Evolutionary conservation across 2,329 filamentous ascomycete species (phyloP).

Genomic region (Colletotrichum sojae): DNA sequence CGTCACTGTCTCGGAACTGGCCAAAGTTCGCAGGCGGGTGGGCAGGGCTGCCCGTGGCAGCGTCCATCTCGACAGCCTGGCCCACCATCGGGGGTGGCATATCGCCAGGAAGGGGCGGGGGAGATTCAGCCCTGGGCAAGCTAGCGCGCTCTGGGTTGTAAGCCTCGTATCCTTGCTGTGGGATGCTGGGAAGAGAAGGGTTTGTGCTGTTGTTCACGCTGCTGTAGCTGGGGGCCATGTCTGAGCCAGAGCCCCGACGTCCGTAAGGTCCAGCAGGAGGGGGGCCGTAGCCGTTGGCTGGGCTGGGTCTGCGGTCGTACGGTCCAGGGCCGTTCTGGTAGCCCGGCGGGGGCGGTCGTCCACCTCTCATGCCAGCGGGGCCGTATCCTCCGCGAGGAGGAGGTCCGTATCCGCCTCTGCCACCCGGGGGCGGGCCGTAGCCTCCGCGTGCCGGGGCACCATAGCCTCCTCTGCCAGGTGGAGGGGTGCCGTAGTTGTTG

Average conservation of each 20-base stretch:
- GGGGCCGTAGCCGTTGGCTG: slow-evolving; percentile 52
- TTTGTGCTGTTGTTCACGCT: slow-evolving; percentile 51
- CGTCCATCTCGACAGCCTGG: slow-evolving; percentile 86
- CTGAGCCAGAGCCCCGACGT: slow-evolving; percentile 50
- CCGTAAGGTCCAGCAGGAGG: slow-evolving; percentile 51
- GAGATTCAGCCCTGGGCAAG: slow-evolving; percentile 74
- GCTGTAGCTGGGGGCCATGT: slow-evolving; percentile 55
- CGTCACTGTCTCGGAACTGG: slow-evolving; percentile 74
- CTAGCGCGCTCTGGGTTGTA: slow-evolving; percentile 60
- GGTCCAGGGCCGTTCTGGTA: slow-evolving; percentile 54
- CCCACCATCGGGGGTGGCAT: slow-evolving; percentile 62
- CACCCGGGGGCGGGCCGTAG: slow-evolving; percentile 52
- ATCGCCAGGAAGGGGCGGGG: slow-evolving; percentile 70
- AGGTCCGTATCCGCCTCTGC: slow-evolving; percentile 63
- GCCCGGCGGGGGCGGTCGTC: slow-evolving; percentile 59
- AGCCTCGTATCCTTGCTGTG: slow-evolving; percentile 56
- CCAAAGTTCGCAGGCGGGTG: slow-evolving; percentile 58
- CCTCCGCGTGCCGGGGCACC: slow-evolving; percentile 54
- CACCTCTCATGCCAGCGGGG: slow-evolving; percentile 52
- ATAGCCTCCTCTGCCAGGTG: slow-evolving; percentile 60
- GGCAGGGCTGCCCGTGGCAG: slow-evolving; percentile 69
- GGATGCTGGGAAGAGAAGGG: slow-evolving; percentile 53
- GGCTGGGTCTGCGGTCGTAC: slow-evolving; percentile 56
- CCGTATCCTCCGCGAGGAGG: slow-evolving; percentile 53
- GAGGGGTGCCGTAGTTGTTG: slow-evolving; percentile 32